Base-by-base conservation (phyloP, 805 yeast genomes). In the Cyberlindnera euphorbiae region DNA sequence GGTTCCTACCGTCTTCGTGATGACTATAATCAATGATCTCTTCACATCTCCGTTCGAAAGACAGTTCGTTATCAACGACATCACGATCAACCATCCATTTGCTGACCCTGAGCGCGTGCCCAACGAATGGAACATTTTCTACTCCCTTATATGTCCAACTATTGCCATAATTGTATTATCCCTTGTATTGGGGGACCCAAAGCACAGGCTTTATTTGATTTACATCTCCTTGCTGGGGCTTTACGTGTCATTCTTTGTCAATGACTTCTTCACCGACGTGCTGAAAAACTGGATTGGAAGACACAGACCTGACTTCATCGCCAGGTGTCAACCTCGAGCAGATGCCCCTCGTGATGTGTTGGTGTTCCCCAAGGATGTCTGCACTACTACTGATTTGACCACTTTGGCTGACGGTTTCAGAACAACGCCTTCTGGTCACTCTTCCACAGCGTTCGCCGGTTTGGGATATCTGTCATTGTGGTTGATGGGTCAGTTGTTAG, bases 271-370 rank as follows among this genome's bases (percentile, higher is more conserved):
- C 34, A 85, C 95, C 4, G 86, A 86, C 52, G 64, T 79, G 12
- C 56, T 86, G 41, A 90, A 90, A 63, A 78, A 82, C 53, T 77
- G 84, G 77, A 75, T 90, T 37, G 97, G 96, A 5, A 73, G 96
- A 54, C 85, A 82, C 43, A 69, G 98, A 41, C 98, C 98, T 0
- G 98, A 90, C 60, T 85, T 89, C 55, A 60, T 90, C 35, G 85
- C 88, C 6, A 71, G 97, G 48, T 90, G 97, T 58, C 55, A 69
- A 15, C 96, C 96, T 4, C 64, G 62, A 22, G 58, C 60, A 2
- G 79, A 64, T 33, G 70, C 89, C 0, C 80, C 88, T 1, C 47
- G 62, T 14, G 65, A 75, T 48, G 63, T 68, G 1, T 47, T 79
- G 48, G 81, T 78, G 17, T 67, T 52, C 35, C 85, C 88, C 2